Conservation (phyloP, 2,329 filamentous ascomycete species). For the Fusarium piperis region DNA sequence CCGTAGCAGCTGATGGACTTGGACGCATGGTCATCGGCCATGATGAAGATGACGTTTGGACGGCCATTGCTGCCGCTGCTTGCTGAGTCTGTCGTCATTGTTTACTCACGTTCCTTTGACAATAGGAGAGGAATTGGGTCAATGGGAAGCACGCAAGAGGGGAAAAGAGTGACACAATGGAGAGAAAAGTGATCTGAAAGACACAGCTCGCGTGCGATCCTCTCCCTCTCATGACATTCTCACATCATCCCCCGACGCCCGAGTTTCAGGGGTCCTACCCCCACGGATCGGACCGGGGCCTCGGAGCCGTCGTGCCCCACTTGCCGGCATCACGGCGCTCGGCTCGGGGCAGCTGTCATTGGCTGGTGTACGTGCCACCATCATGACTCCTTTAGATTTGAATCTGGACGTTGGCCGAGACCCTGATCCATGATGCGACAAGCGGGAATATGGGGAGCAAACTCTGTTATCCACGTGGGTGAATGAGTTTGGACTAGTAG, state of each 20-base stretch:
- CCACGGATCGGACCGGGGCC: conserved; percentile 6
- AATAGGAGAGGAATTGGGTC: neutral
- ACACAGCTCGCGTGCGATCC: neutral
- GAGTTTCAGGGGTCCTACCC: conserved; percentile 16
- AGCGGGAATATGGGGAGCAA: neutral
- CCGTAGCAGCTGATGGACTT: conserved; percentile 61
- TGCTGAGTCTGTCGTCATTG: conserved; percentile 9
- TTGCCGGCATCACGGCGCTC: conserved; percentile 18
- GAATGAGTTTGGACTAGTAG: neutral
- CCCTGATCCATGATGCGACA: neutral
- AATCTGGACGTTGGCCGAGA: neutral
- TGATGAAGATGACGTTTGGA: conserved; percentile 57
- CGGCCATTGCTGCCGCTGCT: neutral
- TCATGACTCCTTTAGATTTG: neutral
- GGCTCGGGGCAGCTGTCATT: conserved; percentile 12
- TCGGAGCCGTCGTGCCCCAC: conserved; percentile 12
- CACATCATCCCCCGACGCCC: conserved; percentile 16
- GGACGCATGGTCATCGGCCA: conserved; percentile 64
- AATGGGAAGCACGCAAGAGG: neutral
- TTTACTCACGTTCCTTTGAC: neutral
- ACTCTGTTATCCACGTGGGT: neutral
- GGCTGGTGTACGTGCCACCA: neutral
- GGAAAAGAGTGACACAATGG: neutral
- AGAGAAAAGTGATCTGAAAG: neutral
- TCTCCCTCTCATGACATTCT: neutral